These are phyloP conservation scores for Penicillium sp. DNA, from an alignment of 2,329 filamentous ascomycete species.

Conservation along the genomic window DNA sequence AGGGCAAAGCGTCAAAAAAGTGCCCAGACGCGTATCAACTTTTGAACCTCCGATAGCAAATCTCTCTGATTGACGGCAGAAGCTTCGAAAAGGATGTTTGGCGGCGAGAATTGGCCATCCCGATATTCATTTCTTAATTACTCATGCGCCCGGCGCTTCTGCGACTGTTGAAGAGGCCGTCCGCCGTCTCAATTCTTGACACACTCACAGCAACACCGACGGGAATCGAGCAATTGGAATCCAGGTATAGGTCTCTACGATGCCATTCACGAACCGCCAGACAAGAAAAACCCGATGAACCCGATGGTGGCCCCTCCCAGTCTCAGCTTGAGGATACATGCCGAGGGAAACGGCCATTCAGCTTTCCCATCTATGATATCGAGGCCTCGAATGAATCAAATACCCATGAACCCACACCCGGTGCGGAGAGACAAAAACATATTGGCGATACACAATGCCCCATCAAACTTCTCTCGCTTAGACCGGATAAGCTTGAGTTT, in stretches of 20 bases:
- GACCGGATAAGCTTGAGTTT: constrained; percentile 39
- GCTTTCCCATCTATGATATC: constrained; percentile 33
- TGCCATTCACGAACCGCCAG: constrained; percentile 27
- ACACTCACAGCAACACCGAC: constrained; percentile 31
- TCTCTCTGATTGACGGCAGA: not conserved
- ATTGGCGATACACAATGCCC: constrained; percentile 2
- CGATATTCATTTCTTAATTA: constrained; percentile 19
- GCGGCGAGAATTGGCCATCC: constrained; percentile 15
- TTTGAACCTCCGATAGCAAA: constrained; percentile 9
- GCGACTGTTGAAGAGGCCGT: constrained; percentile 44
- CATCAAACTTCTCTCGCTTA: constrained; percentile 24
- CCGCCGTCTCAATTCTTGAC: constrained; percentile 41
- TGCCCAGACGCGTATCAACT: constrained; percentile 9
- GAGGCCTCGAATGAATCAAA: constrained; percentile 14
- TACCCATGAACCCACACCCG: not conserved
- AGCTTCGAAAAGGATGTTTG: constrained; percentile 32
- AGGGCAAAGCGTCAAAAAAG: constrained; percentile 19
- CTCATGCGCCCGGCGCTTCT: constrained; percentile 46
- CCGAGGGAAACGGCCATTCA: constrained; percentile 15
- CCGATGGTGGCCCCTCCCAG: not conserved
- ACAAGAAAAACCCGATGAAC: constrained; percentile 8
- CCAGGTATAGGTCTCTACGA: constrained; percentile 28
- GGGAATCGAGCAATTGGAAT: constrained; percentile 36
- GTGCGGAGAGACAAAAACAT: not conserved
- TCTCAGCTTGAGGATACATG: constrained; percentile 1